These are phyloP conservation scores for Wickerhamomyces bisporus DNA, from an alignment of 805 yeast genomes.

Conservation along the genomic window DNA sequence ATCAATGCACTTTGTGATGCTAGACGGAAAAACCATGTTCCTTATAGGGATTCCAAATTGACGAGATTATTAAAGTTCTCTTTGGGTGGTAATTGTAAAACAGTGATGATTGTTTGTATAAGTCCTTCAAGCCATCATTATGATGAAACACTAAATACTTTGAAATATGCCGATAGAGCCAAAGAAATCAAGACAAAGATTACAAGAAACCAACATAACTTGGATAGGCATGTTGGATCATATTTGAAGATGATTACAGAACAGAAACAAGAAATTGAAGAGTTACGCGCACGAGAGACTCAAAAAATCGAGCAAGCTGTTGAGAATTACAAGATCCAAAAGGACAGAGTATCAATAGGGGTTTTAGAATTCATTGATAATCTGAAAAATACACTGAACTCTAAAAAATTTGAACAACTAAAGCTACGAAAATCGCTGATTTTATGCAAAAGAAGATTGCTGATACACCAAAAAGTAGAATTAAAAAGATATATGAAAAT, in stretches of 20 bases:
- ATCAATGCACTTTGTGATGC: conserved; percentile 86
- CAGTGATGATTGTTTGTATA: conserved; percentile 93
- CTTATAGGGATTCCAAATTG: conserved; percentile 86
- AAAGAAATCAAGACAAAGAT: conserved; percentile 84
- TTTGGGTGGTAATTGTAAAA: conserved; percentile 89
- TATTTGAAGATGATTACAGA: conserved; percentile 80
- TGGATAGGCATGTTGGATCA: conserved; percentile 80
- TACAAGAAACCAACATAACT: conserved; percentile 63
- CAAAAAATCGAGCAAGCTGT: conserved; percentile 35
- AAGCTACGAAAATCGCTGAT: conserved; percentile 33
- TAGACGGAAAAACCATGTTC: conserved; percentile 65
- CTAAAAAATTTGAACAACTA: conserved; percentile 41
- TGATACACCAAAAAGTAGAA: conserved; percentile 40
- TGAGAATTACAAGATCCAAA: conserved; percentile 28
- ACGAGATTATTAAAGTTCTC: conserved; percentile 86
- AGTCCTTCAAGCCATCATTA: conserved; percentile 84
- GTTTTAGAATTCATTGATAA: conserved; percentile 38
- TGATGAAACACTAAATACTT: conserved; percentile 88
- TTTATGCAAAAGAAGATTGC: conserved; percentile 33
- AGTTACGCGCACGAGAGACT: conserved; percentile 51
- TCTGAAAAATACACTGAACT: conserved; percentile 35
- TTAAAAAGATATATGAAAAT: conserved; percentile 20
- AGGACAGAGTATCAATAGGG: conserved; percentile 35
- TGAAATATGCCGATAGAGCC: conserved; percentile 89
- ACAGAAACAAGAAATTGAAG: conserved; percentile 70